Evolutionary conservation across 306 rosid species (phyloP), one percentile per base, ranked within the genome.

Genomic region (Comarum palustre): DNA sequence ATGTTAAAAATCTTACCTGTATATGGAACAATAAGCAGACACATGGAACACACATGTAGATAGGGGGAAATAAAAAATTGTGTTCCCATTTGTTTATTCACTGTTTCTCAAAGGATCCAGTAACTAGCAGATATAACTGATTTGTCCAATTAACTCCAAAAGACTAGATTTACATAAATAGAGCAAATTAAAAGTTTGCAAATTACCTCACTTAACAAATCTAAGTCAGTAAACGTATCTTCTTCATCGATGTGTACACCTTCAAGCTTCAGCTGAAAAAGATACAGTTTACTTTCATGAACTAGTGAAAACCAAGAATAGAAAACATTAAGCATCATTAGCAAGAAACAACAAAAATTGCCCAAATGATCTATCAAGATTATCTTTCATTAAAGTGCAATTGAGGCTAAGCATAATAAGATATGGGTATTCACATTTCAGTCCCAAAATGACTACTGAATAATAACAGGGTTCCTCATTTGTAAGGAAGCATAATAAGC

Each of bases 171-270:
- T 24, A 15, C 22, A 73, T 32, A 42, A 59, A 66, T 19, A 54
- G 6, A 5, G 17, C 36, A 80, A 45, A 41, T 57, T 39, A 27
- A 79, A 70, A 65, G 46, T 27, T 50, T 42, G 54, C 36, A 71
- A 75, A 36, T 85, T 80, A 94, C 99, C 99, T 94, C 99, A 58
- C 77, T 66, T 46, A 94, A 83, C 75, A 91, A 74, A 59, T 94
- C 89, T 5, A 80, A 76, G 72, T 91, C 96, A 8, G 93, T 82
- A 82, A 91, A 75, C 31, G 96, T 94, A 84, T 87, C 96, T 77
- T 94, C 97, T 75, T 94, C 95, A 63, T 94, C 87, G 50, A 94
- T 72, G 75, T 90, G 87, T 47, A 83, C 81, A 74, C 99, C 97
- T 41, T 91, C 83, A 60, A 90, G 92, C 79, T 81, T 88, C 82